Evolutionary conservation across 495 filamentous ascomycete species (phyloP).

Genomic region (Aspergillus mulundensis): DNA sequence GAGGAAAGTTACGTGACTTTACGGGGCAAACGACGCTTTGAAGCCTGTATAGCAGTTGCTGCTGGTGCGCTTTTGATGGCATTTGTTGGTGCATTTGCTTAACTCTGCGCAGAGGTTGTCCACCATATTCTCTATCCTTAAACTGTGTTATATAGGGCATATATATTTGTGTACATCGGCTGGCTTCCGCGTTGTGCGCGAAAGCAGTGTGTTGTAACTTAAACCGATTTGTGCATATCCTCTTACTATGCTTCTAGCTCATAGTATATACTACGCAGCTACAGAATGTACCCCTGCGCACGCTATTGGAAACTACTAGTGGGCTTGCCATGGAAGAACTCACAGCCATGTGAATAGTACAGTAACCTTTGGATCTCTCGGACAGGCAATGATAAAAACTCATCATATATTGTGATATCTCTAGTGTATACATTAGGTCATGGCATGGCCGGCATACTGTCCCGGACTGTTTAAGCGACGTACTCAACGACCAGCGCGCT

Average conservation of each 20-base stretch:
- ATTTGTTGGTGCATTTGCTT: conserved; percentile 86
- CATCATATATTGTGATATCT: not conserved
- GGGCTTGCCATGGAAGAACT: too few species aligned
- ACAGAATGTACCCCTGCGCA: too few species aligned
- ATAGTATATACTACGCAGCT: too few species aligned
- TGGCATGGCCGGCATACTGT: not conserved
- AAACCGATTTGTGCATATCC: too few species aligned
- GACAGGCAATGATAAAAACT: not conserved
- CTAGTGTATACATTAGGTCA: not conserved
- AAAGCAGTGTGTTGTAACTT: too few species aligned
- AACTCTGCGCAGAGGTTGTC: too few species aligned
- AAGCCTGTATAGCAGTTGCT: conserved; percentile 74
- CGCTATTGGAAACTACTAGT: too few species aligned
- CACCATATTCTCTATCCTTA: not conserved
- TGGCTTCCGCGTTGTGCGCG: not conserved
- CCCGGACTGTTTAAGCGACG: conserved; percentile 12
- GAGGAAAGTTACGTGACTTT: conserved; percentile 78
- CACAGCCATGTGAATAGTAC: too few species aligned
- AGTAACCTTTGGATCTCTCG: not conserved
- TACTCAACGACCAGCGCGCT: conserved; percentile 84
- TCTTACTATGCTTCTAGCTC: too few species aligned
- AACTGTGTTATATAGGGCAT: conserved; percentile 20
- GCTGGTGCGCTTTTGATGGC: conserved; percentile 80
- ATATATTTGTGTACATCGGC: not conserved
- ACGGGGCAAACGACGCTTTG: conserved; percentile 62